Evolutionary conservation across 306 rosid species (phyloP), one percentile per base, ranked within the genome.

Genomic region (Citrullus amarus): DNA sequence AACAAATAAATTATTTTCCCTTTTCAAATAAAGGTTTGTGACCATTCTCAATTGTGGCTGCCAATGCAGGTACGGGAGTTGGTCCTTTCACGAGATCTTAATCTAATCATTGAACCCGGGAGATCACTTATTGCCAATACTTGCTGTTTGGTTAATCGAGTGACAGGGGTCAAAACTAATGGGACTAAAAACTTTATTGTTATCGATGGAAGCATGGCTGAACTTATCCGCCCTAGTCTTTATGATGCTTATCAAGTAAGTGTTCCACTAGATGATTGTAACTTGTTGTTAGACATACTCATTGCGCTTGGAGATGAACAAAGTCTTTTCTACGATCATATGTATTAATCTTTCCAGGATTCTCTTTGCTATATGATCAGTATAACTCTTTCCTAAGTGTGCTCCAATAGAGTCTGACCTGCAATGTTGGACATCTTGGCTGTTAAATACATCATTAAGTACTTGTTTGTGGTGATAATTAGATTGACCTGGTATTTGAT

Each of bases 131-230:
- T 95, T 56, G 99, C 97, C 61, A 92, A 95, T 81, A 89, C 99
- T 10, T 91, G 97, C 82, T 92, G 97, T 83, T 84, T 95, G 70
- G 99, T 95, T 74, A 95, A 88, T 82, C 91, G 96, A 81, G 99
- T 95, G 67, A 95, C 97, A 0, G 97, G 99, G 44, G 97, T 95
- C 80, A 95, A 95, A 86, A 95, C 97, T 60, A 95, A 95, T 57
- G 99, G 99, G 78, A 91, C 97, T 25, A 95, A 92, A 84, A 95
- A 89, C 79, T 95, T 95, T 44, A 78, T 95, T 56, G 99, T 95
- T 43, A 90, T 95, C 13, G 99, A 95, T 79, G 99, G 99, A 75
- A 92, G 99, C 83, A 92, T 92, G 97, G 93, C 99, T 54, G 99
- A 95, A 84, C 99, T 95, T 80, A 95, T 95, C 81, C 97, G 97